Conservation (phyloP, 2,329 filamentous ascomycete species). For the Shiraia sp. region DNA sequence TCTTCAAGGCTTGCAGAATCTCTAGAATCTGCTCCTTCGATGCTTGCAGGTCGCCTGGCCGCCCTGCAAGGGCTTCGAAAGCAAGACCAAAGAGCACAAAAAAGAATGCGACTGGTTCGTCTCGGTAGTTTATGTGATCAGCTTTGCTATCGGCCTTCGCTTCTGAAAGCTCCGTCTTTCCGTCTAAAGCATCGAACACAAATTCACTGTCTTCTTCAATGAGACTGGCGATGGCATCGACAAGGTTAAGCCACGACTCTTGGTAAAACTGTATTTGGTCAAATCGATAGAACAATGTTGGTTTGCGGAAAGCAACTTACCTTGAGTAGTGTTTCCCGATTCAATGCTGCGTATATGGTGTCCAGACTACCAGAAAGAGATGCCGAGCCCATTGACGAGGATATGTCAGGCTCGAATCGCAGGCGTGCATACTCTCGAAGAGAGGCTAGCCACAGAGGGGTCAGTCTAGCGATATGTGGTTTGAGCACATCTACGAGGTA, state of each 20-base stretch:
- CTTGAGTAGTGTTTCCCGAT: constrained; percentile 86
- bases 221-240: constrained; percentile 94
- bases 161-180: constrained; percentile 60
- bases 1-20: constrained; percentile 88
- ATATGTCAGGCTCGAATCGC: constrained; percentile 96
- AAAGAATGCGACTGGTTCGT: constrained; percentile 98
- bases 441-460: constrained; percentile 91
- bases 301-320: constrained; percentile 37
- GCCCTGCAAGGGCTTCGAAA: constrained; percentile 90
- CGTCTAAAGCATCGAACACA: constrained; percentile 94
- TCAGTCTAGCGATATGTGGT: constrained; percentile 86
- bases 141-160: constrained; percentile 58
- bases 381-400: constrained; percentile 80
- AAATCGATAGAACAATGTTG: constrained; percentile 2
- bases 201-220: constrained; percentile 98
- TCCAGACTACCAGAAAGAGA: constrained; percentile 85
- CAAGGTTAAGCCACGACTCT: constrained; percentile 93
- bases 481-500: constrained; percentile 88
- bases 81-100: constrained; percentile 96
- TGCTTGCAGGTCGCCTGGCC: constrained; percentile 71
- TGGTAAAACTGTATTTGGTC: constrained; percentile 74
- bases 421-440: constrained; percentile 90
- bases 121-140: constrained; percentile 89
- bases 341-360: constrained; percentile 91
- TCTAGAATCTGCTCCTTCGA: constrained; percentile 80